Base-by-base conservation (phyloP, 169 alveolate species). In the Plasmodium cynomolgi region DNA sequence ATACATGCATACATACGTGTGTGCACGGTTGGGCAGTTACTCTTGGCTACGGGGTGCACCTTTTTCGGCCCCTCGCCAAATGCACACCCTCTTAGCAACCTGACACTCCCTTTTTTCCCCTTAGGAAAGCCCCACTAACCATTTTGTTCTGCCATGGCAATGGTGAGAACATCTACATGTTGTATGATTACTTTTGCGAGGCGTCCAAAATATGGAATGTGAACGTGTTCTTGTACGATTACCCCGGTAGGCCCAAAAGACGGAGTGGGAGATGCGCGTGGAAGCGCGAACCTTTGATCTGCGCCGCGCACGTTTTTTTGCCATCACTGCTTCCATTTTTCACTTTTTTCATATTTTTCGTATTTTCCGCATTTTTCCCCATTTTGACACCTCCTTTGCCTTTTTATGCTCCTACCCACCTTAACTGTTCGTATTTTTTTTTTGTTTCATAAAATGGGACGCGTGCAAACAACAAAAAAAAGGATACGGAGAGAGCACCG, bases 401-500 rank as follows among this genome's bases (percentile, higher is more conserved):
- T 58, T 83, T 83, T 83, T 50, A 50, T 50, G 62, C 62, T 15
- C 47, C 73, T 58, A 33, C 73, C 72, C 34, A 44, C 54, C 44
- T 26, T 81, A 29, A 72, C 58, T 84, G 33, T 84, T 84, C 26
- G 9, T 72, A 41, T 73, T 72, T 84, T 84, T 84, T 82, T 74
- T 50, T 13, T 29, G 23, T 8, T 33, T 75, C 44, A 4, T 13
- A 15, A 34, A 75, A 75, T n/a, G 11, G 56, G 20, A 44, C 56
- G n/a, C 50, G n/a, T 23, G 62, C 62, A 77, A 88, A 88, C 39
- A 41, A 54, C 23, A 86, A 88, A 58, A 56, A 79, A 88, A 88
- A 88, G 94, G 94, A 80, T 88, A 88, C 72, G 94, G 94, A 81
- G 90, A 88, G 73, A 88, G 94, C 54, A 88, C 94, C 2, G 94